A percentile compares a stretch with the other conserved stretches of the same genome.
Conservation (phyloP, 345 rosid species). For the Lepidium africanum region DNA sequence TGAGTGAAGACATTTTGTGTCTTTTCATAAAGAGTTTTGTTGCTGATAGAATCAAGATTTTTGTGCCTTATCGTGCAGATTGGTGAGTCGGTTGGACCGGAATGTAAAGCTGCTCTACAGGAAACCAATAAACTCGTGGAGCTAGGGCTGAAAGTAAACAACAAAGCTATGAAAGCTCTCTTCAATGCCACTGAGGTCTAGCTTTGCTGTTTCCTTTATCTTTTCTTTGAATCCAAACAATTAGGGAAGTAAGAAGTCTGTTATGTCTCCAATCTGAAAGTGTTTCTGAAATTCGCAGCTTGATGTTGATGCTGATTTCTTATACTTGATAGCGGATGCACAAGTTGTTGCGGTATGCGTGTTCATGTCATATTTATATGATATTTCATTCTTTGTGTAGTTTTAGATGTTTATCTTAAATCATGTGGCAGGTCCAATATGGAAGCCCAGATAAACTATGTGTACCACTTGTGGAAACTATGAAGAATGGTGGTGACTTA, state of each 20-base stretch:
- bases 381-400: background rate
- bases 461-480: slow-evolving; percentile 71
- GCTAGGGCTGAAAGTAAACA: slow-evolving; percentile 49
- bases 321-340: slow-evolving; percentile 88
- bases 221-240: background rate
- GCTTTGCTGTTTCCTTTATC: slow-evolving; percentile 11
- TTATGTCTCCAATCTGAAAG: background rate
- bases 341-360: slow-evolving; percentile 55
- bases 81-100: slow-evolving; percentile 83
- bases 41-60: background rate
- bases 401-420: slow-evolving; percentile 3
- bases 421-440: slow-evolving; percentile 66
- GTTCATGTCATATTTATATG: background rate
- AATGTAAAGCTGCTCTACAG: slow-evolving; percentile 78
- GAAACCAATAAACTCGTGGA: slow-evolving; percentile 69
- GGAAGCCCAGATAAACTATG: slow-evolving; percentile 85
- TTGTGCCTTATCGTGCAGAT: slow-evolving; percentile 36
- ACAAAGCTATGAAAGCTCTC: slow-evolving; percentile 49
- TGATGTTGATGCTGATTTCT: slow-evolving; percentile 76
- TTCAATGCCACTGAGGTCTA: slow-evolving; percentile 78
- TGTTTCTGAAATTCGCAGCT: slow-evolving; percentile 47
- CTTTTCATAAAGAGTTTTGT: background rate
- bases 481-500: slow-evolving; percentile 64
- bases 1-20: background rate
- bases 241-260: background rate